Evolutionary conservation across 805 yeast species (phyloP).

Genomic region (Cyberlindnera maclurae): DNA sequence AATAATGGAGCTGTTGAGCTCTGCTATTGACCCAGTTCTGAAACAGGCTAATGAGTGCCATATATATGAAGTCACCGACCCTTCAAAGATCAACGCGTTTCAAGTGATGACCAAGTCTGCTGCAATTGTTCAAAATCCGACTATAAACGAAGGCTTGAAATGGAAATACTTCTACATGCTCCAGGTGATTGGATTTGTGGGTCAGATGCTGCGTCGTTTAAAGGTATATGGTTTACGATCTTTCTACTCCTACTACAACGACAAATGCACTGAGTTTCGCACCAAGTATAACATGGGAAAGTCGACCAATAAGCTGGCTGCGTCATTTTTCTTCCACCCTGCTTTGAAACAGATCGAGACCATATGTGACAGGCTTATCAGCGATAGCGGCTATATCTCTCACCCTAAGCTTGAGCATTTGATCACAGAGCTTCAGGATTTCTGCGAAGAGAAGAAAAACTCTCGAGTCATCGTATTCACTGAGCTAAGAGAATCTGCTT

Average conservation of each 20-base stretch:
- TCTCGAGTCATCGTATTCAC: conserved; percentile 84
- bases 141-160: conserved; percentile 59
- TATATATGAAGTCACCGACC: conserved; percentile 59
- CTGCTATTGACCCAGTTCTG: conserved; percentile 61
- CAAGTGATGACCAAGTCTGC: conserved; percentile 64
- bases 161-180: conserved; percentile 64
- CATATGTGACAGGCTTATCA: conserved; percentile 37
- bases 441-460: conserved; percentile 40
- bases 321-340: conserved; percentile 51
- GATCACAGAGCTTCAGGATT: conserved; percentile 47
- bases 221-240: conserved; percentile 78
- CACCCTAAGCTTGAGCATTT: conserved; percentile 70
- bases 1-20: conserved; percentile 46
- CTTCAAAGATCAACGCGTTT: conserved; percentile 62
- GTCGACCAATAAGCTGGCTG: conserved; percentile 55
- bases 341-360: conserved; percentile 38
- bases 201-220: conserved; percentile 61
- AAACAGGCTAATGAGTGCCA: conserved; percentile 56
- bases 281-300: conserved; percentile 54
- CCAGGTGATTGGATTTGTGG: conserved; percentile 60
- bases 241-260: conserved; percentile 59
- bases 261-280: conserved; percentile 50
- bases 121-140: conserved; percentile 43
- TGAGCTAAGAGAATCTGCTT: conserved; percentile 83
- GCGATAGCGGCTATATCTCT: conserved; percentile 35